Conservation (phyloP, 2,329 filamentous ascomycete genomes). For the Beauveria sp. region DNA sequence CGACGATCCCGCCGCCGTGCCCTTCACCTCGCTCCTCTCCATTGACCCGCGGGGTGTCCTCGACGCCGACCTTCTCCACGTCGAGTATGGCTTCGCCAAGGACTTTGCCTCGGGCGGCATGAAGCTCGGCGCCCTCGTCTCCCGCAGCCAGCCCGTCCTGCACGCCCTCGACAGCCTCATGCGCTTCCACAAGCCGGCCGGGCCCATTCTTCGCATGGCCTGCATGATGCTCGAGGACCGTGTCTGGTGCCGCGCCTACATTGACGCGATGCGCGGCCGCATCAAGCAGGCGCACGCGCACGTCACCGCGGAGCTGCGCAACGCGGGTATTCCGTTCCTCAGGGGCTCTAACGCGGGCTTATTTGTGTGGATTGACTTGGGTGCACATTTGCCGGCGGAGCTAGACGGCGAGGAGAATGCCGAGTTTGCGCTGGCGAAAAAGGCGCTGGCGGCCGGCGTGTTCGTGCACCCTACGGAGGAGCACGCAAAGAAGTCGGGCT, state of each 20-base stretch:
- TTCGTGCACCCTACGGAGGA: slow-evolving; percentile 42
- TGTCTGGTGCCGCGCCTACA: slow-evolving; percentile 36
- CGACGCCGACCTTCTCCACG: slow-evolving; percentile 40
- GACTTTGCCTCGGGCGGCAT: slow-evolving; percentile 48
- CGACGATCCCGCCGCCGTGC: slow-evolving; percentile 19
- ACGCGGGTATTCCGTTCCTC: slow-evolving; percentile 36
- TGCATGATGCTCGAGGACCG: slow-evolving; percentile 39
- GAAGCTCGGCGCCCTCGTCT: slow-evolving; percentile 41
- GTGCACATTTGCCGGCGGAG: slow-evolving; percentile 30
- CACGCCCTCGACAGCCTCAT: slow-evolving; percentile 30
- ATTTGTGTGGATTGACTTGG: slow-evolving; percentile 48
- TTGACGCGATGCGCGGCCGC: slow-evolving; percentile 29
- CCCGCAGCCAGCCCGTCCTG: slow-evolving; percentile 24
- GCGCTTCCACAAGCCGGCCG: slow-evolving; percentile 41
- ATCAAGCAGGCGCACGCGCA: slow-evolving; percentile 34
- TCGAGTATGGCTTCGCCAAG: slow-evolving; percentile 37
- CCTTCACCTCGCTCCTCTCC: slow-evolving; percentile 43
- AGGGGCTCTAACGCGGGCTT: slow-evolving; percentile 45
- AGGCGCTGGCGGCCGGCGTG: slow-evolving; percentile 37
- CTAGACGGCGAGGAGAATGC: slow-evolving; percentile 23
- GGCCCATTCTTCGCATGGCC: slow-evolving; percentile 33
- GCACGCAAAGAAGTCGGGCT: slow-evolving; percentile 38
- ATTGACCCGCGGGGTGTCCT: slow-evolving; percentile 37
- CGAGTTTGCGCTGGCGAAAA: slow-evolving; percentile 38
- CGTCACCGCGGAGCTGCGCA: slow-evolving; percentile 28